Conservation (phyloP, 495 filamentous ascomycete genomes). For the Neurospora sp. region DNA sequence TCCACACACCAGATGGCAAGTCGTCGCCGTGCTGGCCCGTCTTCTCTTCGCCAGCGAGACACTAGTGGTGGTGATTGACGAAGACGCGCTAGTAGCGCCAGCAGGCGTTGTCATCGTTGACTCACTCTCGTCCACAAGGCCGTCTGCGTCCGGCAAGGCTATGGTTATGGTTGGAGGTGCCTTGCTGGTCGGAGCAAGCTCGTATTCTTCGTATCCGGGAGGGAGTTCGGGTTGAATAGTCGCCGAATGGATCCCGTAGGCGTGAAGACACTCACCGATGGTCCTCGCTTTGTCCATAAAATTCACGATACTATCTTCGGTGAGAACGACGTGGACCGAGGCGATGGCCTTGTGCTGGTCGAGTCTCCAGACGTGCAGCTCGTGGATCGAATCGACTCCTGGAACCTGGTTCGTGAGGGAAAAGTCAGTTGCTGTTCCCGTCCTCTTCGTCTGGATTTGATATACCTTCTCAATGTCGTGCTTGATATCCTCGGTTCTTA, state of each 20-base stretch:
- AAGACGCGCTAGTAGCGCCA: neutral
- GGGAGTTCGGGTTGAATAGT: constrained; percentile 78
- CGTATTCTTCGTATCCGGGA: neutral
- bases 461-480: constrained; percentile 62
- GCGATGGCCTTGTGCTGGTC: constrained; percentile 84
- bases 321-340: constrained; percentile 74
- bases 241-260: constrained; percentile 83
- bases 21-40: neutral
- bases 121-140: neutral
- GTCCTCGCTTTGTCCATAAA: constrained; percentile 74
- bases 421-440: neutral
- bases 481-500: constrained; percentile 76
- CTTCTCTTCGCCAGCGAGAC: neutral
- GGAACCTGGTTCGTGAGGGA: constrained; percentile 38
- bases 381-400: constrained; percentile 74
- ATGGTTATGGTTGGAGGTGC: neutral
- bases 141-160: neutral
- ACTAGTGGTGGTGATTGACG: neutral
- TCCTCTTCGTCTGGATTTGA: neutral
- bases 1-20: neutral
- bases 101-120: neutral
- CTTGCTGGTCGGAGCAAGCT: neutral
- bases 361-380: constrained; percentile 90
- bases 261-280: constrained; percentile 75
- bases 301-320: constrained; percentile 40